These are phyloP conservation scores for Zygnema circumcarinatum DNA, from an alignment of 139 green algal species.

Conservation along the genomic window DNA sequence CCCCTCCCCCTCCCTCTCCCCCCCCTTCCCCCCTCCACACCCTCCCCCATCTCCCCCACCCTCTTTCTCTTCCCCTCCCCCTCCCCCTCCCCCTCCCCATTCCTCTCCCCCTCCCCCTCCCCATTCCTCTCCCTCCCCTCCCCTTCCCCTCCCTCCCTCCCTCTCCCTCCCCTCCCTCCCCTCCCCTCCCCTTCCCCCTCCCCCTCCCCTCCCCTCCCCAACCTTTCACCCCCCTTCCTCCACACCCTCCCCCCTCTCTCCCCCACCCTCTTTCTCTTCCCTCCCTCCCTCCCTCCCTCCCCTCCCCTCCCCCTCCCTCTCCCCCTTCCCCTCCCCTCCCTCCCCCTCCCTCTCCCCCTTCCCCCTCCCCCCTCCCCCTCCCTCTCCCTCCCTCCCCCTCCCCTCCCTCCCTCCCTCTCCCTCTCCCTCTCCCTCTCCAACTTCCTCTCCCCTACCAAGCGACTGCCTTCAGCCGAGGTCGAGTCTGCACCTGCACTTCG, in stretches of 20 bases:
- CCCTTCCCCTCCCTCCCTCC: no score
- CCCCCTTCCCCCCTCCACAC: background rate
- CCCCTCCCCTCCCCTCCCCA: no score
- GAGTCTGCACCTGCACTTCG: background rate
- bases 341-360: no score
- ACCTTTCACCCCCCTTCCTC: no score
- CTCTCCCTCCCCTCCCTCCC: no score
- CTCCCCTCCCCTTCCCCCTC: no score
- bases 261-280: background rate
- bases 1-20: no score
- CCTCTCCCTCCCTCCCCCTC: background rate
- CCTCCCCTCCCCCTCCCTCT: background rate
- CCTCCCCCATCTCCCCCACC: background rate
- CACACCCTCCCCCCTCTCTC: no score
- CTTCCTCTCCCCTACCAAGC: background rate
- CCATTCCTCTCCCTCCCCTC: background rate
- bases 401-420: background rate
- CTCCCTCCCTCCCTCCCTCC: background rate
- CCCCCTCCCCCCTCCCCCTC: background rate
- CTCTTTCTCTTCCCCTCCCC: background rate
- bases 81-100: background rate
- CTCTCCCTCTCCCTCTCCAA: background rate
- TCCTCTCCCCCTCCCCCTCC: background rate
- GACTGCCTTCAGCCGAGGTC: background rate
- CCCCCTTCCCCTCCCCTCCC: background rate